phyloP scores from a whole-genome alignment of 257 asterid species.

The Capsicum rhomboideum region DNA sequence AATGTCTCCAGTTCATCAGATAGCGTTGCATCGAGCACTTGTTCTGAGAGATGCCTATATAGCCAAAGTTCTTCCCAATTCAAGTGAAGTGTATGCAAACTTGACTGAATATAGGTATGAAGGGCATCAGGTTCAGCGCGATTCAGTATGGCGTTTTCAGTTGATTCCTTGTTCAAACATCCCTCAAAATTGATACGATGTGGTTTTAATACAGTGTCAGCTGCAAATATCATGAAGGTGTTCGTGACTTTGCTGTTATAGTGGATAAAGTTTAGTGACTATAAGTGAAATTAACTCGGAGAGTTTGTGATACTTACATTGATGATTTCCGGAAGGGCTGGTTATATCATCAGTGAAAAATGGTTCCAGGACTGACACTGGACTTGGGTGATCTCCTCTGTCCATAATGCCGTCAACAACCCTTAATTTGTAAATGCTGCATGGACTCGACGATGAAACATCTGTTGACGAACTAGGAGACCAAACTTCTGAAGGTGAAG shows the following conservation, averaged over 20 bases:
- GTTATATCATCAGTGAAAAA: constrained; percentile 38
- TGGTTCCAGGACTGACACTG: constrained; percentile 74
- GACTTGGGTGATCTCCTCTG: constrained; percentile 69
- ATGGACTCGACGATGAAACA: constrained; percentile 29
- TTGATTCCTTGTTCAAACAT: constrained; percentile 20
- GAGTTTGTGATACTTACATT: constrained; percentile 27
- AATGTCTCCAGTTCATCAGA: constrained; percentile 23
- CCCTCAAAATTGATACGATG: constrained; percentile 49
- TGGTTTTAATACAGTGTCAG: constrained; percentile 27
- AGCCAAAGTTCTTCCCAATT: constrained; percentile 39
- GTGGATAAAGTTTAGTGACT: background rate
- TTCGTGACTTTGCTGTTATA: background rate
- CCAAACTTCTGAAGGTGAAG: constrained; percentile 34
- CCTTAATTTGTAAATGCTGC: constrained; percentile 23
- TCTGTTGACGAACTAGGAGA: constrained; percentile 24
- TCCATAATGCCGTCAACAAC: constrained; percentile 23
- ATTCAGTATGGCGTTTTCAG: constrained; percentile 12
- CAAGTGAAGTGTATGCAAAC: constrained; percentile 39
- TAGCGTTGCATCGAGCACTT: constrained; percentile 32
- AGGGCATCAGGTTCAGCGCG: constrained; percentile 21
- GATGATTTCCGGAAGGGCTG: constrained; percentile 40
- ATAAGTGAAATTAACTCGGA: background rate
- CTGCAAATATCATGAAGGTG: constrained; percentile 24
- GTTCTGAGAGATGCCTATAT: constrained; percentile 18
- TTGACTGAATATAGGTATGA: constrained; percentile 34